Percentiles rank a stretch among this genome's conserved stretches.
These are phyloP conservation scores for Suillus variegatus DNA, from an alignment of 768 basidiomycete genomes.

Conservation along the genomic window DNA sequence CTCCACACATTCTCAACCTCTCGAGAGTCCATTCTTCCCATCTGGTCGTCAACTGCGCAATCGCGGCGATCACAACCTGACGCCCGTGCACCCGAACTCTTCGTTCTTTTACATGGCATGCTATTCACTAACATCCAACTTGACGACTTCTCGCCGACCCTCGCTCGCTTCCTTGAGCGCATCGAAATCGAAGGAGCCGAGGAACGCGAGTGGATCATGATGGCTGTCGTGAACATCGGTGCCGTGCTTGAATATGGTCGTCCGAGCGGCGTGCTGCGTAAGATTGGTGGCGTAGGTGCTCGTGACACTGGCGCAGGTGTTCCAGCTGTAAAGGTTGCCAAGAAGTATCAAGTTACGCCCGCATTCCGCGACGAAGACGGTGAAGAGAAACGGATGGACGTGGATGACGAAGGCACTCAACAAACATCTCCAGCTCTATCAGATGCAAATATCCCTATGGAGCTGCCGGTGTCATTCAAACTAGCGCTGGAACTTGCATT, in stretches of 20 bases:
- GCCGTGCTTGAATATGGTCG: constrained; percentile 88
- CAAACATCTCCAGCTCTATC: constrained; percentile 31
- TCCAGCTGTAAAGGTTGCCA: constrained; percentile 49
- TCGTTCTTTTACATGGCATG: constrained; percentile 94
- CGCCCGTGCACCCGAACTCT: constrained; percentile 72
- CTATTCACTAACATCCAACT: constrained; percentile 94
- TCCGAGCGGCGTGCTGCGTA: constrained; percentile 67
- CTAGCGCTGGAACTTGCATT: constrained; percentile 81
- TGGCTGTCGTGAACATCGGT: constrained; percentile 84
- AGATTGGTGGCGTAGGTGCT: constrained; percentile 49
- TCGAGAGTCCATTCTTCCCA: constrained; percentile 82
- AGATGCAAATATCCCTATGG: constrained; percentile 37
- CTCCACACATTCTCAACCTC: constrained; percentile 86
- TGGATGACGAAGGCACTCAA: constrained; percentile 49
- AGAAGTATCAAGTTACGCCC: constrained; percentile 35
- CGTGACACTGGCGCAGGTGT: constrained; percentile 37
- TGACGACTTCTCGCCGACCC: constrained; percentile 82
- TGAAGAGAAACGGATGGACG: constrained; percentile 63
- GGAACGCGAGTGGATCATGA: constrained; percentile 95
- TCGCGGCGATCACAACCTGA: constrained; percentile 76
- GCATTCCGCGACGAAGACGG: constrained; percentile 34
- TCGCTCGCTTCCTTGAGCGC: constrained; percentile 86
- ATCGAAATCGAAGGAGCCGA: constrained; percentile 79
- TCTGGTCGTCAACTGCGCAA: constrained; percentile 76
- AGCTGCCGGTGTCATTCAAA: constrained; percentile 66